A percentile compares a stretch with the other conserved stretches of the same genome.
Conservation (phyloP, 176 grass and related monocot species). For the Phyllostachys edulis region DNA sequence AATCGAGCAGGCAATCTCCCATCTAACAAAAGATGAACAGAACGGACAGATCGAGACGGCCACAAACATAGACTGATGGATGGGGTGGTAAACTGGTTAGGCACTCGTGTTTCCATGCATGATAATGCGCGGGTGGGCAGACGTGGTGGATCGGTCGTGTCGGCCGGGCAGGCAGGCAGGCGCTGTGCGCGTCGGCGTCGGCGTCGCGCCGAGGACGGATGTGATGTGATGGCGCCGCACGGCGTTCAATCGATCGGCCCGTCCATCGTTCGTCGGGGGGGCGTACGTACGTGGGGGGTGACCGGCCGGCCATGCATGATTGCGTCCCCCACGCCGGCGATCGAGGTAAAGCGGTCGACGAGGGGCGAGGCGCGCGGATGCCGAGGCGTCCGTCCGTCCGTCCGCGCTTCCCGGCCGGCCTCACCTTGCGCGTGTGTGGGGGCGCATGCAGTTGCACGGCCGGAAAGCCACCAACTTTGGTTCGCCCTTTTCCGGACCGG, state of each 20-base stretch:
- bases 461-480: conserved; percentile 9
- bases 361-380: background rate
- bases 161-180: background rate
- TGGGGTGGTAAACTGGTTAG: background rate
- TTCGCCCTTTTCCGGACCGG: conserved; percentile 27
- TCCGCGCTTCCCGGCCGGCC: background rate
- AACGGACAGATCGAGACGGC: background rate
- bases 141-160: conserved; percentile 8
- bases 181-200: background rate
- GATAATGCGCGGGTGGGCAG: background rate
- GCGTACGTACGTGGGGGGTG: background rate
- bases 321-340: background rate
- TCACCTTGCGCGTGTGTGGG: background rate
- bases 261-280: background rate
- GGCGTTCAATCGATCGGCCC: background rate
- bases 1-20: background rate
- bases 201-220: background rate
- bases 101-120: conserved; percentile 7
- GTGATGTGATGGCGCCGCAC: background rate
- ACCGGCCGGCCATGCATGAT: background rate
- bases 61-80: background rate
- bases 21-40: background rate
- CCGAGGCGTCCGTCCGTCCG: background rate
- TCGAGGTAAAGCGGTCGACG: background rate
- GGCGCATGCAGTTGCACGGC: conserved; percentile 25